phyloP scores from a whole-genome alignment of 257 asterid genomes.

The Solanum virginianum region DNA sequence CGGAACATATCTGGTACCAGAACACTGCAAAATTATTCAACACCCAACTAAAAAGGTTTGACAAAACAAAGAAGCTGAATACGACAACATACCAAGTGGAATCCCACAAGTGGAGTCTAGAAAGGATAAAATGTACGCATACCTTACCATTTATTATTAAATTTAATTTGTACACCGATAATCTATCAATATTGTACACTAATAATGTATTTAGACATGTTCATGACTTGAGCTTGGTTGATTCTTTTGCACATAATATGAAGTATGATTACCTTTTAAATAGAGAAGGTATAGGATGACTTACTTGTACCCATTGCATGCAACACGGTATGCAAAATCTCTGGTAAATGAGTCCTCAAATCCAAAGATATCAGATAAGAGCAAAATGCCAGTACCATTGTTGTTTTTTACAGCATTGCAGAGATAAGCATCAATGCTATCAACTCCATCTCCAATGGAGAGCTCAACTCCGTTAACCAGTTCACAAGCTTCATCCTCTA shows the following conservation, averaged over 20 bases:
- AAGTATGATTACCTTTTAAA: neutral
- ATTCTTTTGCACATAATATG: neutral
- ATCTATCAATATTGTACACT: neutral
- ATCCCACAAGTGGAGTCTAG: too few species aligned
- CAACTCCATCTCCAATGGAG: constrained; percentile 42
- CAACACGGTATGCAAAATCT: constrained; percentile 71
- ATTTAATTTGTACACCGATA: neutral
- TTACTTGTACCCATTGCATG: constrained; percentile 85
- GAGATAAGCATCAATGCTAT: constrained; percentile 37
- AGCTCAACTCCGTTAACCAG: constrained; percentile 59
- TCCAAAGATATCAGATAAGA: constrained; percentile 69
- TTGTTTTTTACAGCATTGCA: constrained; percentile 73
- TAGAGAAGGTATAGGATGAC: neutral
- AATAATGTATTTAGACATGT: neutral
- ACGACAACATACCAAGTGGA: neutral
- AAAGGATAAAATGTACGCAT: too few species aligned
- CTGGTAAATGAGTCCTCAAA: constrained; percentile 59
- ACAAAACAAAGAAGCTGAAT: neutral
- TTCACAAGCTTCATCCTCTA: constrained; percentile 68
- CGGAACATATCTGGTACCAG: constrained; percentile 67
- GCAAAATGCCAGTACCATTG: constrained; percentile 63
- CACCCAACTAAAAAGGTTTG: neutral
- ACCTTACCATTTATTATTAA: neutral
- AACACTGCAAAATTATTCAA: constrained; percentile 34
- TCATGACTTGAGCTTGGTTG: neutral